Base-by-base conservation (phyloP, 2,329 filamentous ascomycete species). In the Diaporthe australafricana region DNA sequence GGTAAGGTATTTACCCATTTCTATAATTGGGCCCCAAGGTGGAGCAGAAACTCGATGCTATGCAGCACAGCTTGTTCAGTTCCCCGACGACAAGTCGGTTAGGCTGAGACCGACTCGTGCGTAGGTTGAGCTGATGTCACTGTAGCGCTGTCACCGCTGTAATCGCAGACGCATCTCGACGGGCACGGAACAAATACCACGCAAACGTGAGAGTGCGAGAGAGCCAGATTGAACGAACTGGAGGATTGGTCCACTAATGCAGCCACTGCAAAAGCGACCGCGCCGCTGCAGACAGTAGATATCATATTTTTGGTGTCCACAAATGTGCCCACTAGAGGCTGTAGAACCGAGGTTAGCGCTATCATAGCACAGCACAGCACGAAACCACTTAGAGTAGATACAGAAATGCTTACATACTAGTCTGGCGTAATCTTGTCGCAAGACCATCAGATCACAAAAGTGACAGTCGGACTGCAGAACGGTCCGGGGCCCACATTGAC, bases 11-110 rank as follows among this genome's bases (percentile, higher is more conserved):
- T n/a, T 48, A n/a, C 42, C 57, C 42, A 48, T 25, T 17, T 11
- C 35, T 1, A 65, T 65, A 25, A 38, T 38, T 50, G 45, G 60
- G 60, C 35, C 27, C 27, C 30, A 38, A 11, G 5, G 32, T 65
- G 60, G 60, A 50, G 45, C n/a, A 50, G 42, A n/a, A n/a, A n/a
- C n/a, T n/a, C n/a, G 30, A 65, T 50, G n/a, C n/a, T 7, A n/a
- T 38, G 30, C 45, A 50, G 45, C 45, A 25, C 60, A 30, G n/a
- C 30, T 20, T 50, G 7, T 30, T 65, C 27, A 27, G 16, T 48
- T 63, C 20, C 12, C 27, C 42, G 27, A 32, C n/a, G n/a, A n/a
- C n/a, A n/a, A n/a, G n/a, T n/a, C n/a, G n/a, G 32, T 22, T 20
- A 17, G 16, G 7, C 38, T 27, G 14, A 25, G 30, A 63, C 17